These are phyloP conservation scores for Sarocladium strictum DNA, from an alignment of 2,329 filamentous ascomycete genomes.

Conservation along the genomic window DNA sequence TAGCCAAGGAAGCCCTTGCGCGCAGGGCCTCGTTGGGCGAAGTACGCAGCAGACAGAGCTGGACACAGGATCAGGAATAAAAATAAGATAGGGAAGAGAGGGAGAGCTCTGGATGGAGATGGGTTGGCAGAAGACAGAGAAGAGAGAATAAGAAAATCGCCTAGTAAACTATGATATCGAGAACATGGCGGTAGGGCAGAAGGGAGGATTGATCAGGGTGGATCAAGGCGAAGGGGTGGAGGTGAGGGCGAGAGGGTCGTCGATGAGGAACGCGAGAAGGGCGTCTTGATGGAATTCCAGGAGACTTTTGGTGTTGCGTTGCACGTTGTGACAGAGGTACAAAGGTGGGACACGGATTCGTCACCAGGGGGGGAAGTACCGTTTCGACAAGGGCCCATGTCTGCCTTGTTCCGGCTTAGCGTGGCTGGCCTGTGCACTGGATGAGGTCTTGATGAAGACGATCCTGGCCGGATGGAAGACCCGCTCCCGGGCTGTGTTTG, in stretches of 20 bases:
- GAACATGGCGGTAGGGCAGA: background rate
- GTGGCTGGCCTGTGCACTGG: background rate
- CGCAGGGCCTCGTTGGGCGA: background rate
- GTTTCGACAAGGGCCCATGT: background rate
- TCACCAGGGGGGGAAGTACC: slow-evolving; percentile 1
- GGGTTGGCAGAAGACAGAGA: background rate
- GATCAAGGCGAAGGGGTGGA: background rate
- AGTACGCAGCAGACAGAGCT: background rate
- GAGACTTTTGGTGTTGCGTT: slow-evolving; percentile 10
- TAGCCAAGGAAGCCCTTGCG: background rate
- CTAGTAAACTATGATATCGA: background rate
- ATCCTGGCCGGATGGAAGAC: background rate
- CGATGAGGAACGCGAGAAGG: background rate
- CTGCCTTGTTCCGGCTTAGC: background rate
- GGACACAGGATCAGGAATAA: background rate
- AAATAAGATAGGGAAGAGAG: background rate
- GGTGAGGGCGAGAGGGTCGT: background rate
- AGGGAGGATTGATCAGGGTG: background rate
- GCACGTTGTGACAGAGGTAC: background rate
- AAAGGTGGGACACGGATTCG: background rate
- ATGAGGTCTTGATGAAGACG: background rate
- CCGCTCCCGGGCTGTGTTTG: background rate
- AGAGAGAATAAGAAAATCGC: slow-evolving; percentile 8
- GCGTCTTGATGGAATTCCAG: slow-evolving; percentile 1
- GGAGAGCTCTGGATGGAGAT: slow-evolving; percentile 6